Conservation (phyloP, 2,329 filamentous ascomycete species). For the Thielaviopsis populi region DNA sequence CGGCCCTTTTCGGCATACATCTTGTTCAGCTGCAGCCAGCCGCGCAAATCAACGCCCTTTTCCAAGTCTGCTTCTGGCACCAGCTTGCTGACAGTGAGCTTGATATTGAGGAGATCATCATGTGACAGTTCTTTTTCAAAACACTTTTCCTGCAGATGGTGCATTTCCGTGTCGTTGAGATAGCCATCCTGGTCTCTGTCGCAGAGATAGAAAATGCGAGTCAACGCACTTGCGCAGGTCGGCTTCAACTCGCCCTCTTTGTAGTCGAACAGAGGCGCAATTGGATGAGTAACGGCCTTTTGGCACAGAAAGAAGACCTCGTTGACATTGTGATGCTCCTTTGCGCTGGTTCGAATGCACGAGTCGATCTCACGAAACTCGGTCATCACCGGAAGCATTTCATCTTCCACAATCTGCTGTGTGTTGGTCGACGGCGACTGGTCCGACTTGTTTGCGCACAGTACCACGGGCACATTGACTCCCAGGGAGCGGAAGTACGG, state of each 20-base stretch:
- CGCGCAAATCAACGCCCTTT: slow-evolving; percentile 63
- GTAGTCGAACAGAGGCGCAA: slow-evolving; percentile 90
- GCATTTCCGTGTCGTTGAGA: slow-evolving; percentile 78
- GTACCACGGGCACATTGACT: slow-evolving; percentile 94
- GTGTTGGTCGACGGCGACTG: slow-evolving; percentile 59
- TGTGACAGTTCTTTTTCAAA: slow-evolving; percentile 75
- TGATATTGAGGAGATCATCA: slow-evolving; percentile 82
- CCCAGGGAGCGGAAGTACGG: slow-evolving; percentile 93
- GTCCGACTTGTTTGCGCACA: slow-evolving; percentile 97
- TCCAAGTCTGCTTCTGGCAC: slow-evolving; percentile 47
- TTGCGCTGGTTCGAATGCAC: slow-evolving; percentile 85
- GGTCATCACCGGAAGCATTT: slow-evolving; percentile 96
- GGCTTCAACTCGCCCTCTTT: slow-evolving; percentile 85
- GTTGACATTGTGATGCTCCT: slow-evolving; percentile 86
- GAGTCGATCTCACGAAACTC: slow-evolving; percentile 99
- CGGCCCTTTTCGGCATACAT: slow-evolving; percentile 94
- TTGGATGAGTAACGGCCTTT: slow-evolving; percentile 93
- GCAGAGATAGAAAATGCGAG: slow-evolving; percentile 85
- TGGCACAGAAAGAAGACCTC: slow-evolving; percentile 96
- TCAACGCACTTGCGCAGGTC: slow-evolving; percentile 70
- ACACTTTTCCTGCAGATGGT: slow-evolving; percentile 78
- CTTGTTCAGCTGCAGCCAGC: slow-evolving; percentile 84
- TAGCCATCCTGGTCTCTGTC: slow-evolving; percentile 94
- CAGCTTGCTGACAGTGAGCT: slow-evolving; percentile 61
- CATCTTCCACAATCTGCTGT: slow-evolving; percentile 79